These are phyloP conservation scores for Emericellopsis terricola DNA, from an alignment of 495 filamentous ascomycete species.

Conservation along the genomic window DNA sequence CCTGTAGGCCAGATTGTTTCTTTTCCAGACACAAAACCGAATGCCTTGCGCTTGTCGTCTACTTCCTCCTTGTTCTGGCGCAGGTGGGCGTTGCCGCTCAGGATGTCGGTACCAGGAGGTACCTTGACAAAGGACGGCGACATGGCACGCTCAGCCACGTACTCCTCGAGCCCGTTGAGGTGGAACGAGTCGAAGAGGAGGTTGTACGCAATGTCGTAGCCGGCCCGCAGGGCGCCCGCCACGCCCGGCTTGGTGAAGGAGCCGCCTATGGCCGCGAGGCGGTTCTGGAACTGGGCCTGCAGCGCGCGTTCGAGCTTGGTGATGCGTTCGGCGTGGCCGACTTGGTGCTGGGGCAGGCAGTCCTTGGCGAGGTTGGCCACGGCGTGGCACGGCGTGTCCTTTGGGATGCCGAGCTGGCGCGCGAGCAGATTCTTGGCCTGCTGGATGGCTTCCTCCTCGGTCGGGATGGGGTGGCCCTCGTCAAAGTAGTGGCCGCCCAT, in stretches of 20 bases:
- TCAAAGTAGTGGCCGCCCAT: constrained; percentile 91
- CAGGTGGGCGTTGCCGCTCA: too few species aligned
- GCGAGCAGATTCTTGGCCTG: constrained; percentile 52
- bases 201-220: constrained; percentile 14
- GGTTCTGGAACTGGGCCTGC: constrained; percentile 35
- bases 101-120: too few species aligned
- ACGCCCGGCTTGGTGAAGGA: constrained; percentile 41
- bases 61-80: too few species aligned
- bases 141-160: too few species aligned
- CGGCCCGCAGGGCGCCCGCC: constrained; percentile 19
- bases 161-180: constrained; percentile 14
- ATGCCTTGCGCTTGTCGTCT: too few species aligned
- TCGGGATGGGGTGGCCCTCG: constrained; percentile 29
- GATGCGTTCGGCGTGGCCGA: constrained; percentile 57
- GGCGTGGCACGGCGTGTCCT: constrained; percentile 25
- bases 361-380: constrained; percentile 45
- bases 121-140: too few species aligned
- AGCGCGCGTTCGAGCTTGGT: constrained; percentile 35
- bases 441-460: constrained; percentile 38
- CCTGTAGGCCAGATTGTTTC: too few species aligned
- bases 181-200: constrained; percentile 14
- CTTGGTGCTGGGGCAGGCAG: constrained; percentile 79
- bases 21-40: too few species aligned
- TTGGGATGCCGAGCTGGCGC: constrained; percentile 53
- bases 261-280: constrained; percentile 58